These are phyloP conservation scores for Closterium sp. DNA, from an alignment of 139 green algal genomes.

Conservation along the genomic window DNA sequence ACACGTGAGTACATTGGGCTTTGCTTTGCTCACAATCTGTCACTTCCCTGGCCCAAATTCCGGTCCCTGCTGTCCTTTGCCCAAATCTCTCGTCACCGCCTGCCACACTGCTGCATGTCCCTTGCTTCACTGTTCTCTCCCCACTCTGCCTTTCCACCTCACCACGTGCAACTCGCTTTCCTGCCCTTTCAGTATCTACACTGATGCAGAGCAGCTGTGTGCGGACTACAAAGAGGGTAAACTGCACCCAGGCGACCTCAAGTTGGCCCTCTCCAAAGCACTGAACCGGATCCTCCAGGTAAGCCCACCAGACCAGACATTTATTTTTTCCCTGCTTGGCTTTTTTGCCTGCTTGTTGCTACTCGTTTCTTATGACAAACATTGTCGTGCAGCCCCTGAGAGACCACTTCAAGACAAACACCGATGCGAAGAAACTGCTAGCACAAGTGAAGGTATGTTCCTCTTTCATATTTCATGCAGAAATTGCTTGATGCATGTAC, in stretches of 20 bases:
- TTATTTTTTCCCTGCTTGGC: too few species aligned
- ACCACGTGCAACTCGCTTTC: too few species aligned
- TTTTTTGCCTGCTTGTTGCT: conserved; percentile 1
- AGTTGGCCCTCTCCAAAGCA: conserved; percentile 67
- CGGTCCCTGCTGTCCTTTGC: too few species aligned
- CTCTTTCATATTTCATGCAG: too few species aligned
- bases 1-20: conserved; percentile 55
- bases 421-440: conserved; percentile 86
- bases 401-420: conserved; percentile 92
- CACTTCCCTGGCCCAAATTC: not conserved
- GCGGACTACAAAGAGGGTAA: conserved; percentile 77
- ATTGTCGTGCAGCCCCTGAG: conserved; percentile 73
- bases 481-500: too few species aligned
- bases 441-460: conserved; percentile 78
- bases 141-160: not conserved
- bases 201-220: conserved; percentile 66
- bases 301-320: too few species aligned
- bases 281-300: conserved; percentile 87
- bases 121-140: not conserved
- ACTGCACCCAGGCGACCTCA: conserved; percentile 70
- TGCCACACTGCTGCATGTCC: not conserved
- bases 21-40: not conserved
- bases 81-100: not conserved
- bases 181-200: not conserved
- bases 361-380: not conserved